Evolutionary conservation across 2,329 filamentous ascomycete species (phyloP).

Genomic region (Colletotrichum karsti): DNA sequence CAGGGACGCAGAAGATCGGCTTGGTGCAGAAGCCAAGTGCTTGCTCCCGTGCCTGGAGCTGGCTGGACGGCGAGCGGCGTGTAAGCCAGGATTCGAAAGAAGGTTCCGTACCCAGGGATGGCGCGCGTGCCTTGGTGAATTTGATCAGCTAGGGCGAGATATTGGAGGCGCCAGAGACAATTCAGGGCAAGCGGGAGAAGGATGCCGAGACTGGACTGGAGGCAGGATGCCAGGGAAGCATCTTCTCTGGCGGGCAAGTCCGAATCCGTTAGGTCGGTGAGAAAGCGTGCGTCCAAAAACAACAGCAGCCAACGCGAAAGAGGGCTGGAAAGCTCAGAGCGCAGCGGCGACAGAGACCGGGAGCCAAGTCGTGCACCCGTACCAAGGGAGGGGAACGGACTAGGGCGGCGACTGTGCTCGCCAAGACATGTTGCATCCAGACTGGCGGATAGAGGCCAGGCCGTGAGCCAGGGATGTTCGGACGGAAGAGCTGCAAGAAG

Average conservation of each 20-base stretch:
- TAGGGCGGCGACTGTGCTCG: constrained; percentile 2
- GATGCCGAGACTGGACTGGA: constrained; percentile 7
- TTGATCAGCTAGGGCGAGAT: constrained; percentile 28
- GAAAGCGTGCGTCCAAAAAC: constrained; percentile 1
- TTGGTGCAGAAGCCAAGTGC: not conserved
- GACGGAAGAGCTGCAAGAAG: not conserved
- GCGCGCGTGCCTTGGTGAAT: not conserved
- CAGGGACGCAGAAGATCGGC: not conserved
- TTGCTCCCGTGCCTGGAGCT: not conserved
- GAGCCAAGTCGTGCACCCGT: constrained; percentile 6
- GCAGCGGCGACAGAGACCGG: not conserved
- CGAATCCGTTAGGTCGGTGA: not conserved
- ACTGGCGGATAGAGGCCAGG: constrained; percentile 4
- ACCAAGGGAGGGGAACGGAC: constrained; percentile 21
- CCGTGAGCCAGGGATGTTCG: constrained; percentile 9
- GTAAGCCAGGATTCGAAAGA: not conserved
- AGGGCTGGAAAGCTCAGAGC: constrained; percentile 4
- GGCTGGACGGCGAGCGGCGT: constrained; percentile 1
- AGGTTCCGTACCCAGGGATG: constrained; percentile 19
- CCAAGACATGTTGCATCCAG: not conserved
- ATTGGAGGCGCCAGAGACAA: constrained; percentile 27
- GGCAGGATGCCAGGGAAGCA: constrained; percentile 23
- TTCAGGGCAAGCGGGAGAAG: constrained; percentile 19
- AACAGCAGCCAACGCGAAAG: not conserved
- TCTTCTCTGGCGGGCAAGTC: not conserved